These are phyloP conservation scores for Hordeum marinum DNA, from an alignment of 176 grass and related monocot species.

Conservation along the genomic window DNA sequence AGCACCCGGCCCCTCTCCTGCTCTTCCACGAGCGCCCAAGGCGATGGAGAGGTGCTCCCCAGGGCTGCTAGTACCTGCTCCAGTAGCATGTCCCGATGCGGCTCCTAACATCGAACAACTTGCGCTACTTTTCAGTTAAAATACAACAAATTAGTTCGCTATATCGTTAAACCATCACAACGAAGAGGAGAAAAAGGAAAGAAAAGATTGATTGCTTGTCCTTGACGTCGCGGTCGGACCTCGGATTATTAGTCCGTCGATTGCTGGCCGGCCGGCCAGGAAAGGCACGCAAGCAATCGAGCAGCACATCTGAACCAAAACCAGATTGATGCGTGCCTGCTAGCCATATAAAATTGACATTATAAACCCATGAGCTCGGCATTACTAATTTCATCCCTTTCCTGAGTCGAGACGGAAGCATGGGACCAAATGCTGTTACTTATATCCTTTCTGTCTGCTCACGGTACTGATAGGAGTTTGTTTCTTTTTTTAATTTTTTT, in stretches of 20 bases:
- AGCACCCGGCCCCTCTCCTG: no score
- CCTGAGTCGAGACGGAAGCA: not conserved
- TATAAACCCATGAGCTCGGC: not conserved
- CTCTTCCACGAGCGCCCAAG: no score
- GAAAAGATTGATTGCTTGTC: not conserved
- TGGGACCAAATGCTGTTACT: no score
- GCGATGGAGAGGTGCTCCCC: no score
- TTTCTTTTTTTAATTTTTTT: no score
- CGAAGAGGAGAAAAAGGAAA: not conserved
- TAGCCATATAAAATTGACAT: not conserved
- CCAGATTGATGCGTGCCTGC: not conserved
- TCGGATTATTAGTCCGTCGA: not conserved
- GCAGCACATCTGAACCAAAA: not conserved
- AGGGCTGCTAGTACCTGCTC: no score
- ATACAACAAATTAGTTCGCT: not conserved
- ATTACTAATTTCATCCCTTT: not conserved
- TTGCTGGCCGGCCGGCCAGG: not conserved
- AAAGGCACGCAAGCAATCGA: not conserved
- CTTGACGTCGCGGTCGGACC: not conserved
- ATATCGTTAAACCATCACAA: not conserved
- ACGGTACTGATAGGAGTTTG: not conserved
- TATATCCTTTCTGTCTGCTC: no score
- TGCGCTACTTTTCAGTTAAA: no score
- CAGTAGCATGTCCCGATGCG: no score
- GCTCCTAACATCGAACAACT: no score